Percentiles rank a stretch among this genome's conserved stretches.
These are phyloP conservation scores for Hippophae gyantsensis DNA, from an alignment of 306 rosid species.

Conservation along the genomic window DNA sequence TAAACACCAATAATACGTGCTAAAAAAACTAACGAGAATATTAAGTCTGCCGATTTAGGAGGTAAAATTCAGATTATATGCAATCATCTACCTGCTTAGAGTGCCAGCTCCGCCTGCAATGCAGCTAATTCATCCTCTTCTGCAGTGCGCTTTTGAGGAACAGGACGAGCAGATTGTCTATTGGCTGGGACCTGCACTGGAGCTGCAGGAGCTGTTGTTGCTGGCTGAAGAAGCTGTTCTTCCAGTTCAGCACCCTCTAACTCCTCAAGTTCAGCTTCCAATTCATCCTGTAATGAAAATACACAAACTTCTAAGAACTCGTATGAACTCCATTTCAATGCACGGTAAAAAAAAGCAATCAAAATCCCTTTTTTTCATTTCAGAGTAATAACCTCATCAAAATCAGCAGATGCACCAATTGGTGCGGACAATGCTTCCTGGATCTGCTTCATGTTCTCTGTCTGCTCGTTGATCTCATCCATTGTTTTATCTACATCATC, in stretches of 20 bases:
- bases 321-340: constrained; percentile 3
- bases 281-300: constrained; percentile 58
- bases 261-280: constrained; percentile 98
- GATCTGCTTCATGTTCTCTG: constrained; percentile 95
- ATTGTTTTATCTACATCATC: constrained; percentile 95
- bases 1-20: too few species aligned
- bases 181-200: constrained; percentile 75
- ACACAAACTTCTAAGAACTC: constrained; percentile 9
- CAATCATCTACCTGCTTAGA: constrained; percentile 48
- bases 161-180: constrained; percentile 62
- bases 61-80: constrained; percentile 14
- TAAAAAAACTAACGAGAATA: neutral
- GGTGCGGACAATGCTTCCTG: constrained; percentile 95
- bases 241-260: constrained; percentile 95
- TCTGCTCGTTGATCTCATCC: constrained; percentile 99
- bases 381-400: constrained; percentile 66
- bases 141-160: constrained; percentile 63
- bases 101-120: constrained; percentile 98
- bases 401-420: constrained; percentile 78
- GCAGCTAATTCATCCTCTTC: constrained; percentile 97
- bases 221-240: constrained; percentile 96
- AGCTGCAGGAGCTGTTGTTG: constrained; percentile 87
- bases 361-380: neutral
- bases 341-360: neutral
- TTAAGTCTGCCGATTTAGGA: neutral